Percentiles rank a stretch among this genome's conserved stretches.
These are phyloP conservation scores for Lathyrus sativus DNA, from an alignment of 306 rosid genomes.

Conservation along the genomic window DNA sequence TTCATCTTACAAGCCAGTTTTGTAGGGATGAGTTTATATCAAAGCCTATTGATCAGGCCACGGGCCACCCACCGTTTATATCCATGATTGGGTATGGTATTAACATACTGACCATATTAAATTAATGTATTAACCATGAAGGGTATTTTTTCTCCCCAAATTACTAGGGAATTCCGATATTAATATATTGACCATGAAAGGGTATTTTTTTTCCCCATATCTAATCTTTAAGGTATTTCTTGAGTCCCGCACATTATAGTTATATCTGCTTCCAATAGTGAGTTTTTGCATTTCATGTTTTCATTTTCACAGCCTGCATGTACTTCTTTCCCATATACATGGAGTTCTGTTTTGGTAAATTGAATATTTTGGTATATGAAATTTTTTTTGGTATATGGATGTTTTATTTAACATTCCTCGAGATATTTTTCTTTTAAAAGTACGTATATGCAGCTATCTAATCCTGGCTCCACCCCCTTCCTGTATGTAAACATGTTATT, in stretches of 20 bases:
- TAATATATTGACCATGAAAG: slow-evolving; percentile 25
- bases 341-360: not conserved
- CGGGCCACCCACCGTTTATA: too few species aligned
- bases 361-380: not conserved
- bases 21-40: too few species aligned
- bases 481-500: slow-evolving; percentile 6
- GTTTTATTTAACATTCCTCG: not conserved
- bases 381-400: not conserved
- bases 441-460: not conserved
- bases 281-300: slow-evolving; percentile 23
- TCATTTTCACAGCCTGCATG: not conserved
- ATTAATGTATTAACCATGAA: slow-evolving; percentile 19
- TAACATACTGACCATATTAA: too few species aligned
- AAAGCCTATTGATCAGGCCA: too few species aligned
- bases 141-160: slow-evolving; percentile 1
- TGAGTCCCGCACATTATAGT: slow-evolving; percentile 24
- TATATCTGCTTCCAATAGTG: slow-evolving; percentile 25
- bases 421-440: not conserved
- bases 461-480: not conserved
- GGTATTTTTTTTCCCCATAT: not conserved
- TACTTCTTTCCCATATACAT: slow-evolving; percentile 23
- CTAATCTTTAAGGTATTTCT: slow-evolving; percentile 28
- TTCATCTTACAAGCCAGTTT: too few species aligned
- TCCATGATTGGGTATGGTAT: too few species aligned
- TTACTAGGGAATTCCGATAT: slow-evolving; percentile 20